Evolutionary conservation across 495 filamentous ascomycete species (phyloP), one percentile per base, ranked within the genome.

Genomic region (Podospora pseudoanserina): DNA sequence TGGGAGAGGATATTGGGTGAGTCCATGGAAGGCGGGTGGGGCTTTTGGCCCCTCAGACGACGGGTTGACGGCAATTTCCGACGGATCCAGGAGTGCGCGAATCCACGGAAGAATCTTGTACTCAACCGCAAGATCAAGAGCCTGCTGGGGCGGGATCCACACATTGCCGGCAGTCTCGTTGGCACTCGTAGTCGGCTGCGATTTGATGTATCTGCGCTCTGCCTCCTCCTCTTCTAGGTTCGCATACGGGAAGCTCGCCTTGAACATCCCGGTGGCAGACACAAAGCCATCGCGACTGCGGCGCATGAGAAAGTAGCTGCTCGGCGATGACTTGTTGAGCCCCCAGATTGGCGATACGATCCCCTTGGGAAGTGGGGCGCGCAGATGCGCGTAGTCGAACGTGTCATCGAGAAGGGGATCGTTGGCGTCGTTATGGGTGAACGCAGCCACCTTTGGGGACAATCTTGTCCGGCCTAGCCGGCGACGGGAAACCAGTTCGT

Each of bases 201-300:
- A 83, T 78, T 95, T 97, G 74, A 98, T 85, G 72, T 92, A 94
- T 70, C 89, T 91, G 69, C 94, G 90, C 83, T 99, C 95, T 7
- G 81, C 82, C 69, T 90, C 88, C 79, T 99, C 95, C 75, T 99
- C 96, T 6, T 88, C 86, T 34, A 86, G 79, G 67, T 90, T 89
- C 16, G 95, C 93, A 85, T 93, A 98, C 3, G 95, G 95, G 77
- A 97, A 99, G 5, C 94, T 92, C 66, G 96, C 96, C 81, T 98
- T 99, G 85, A 98, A 99, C 96, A 99, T 98, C 76, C 96, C 95
- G 64, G 95, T 98, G 5, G 95, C 93, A 73, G 93, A 97, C 54
- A 99, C 88, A 75, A 84, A 97, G 54, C 96, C 96, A 81, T 99
- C 95, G 76, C 88, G 89, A 81, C 93, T 97, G 67, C 95, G 91